Evolutionary conservation across 2,329 filamentous ascomycete species (phyloP), one percentile per base, ranked within the genome.

Genomic region (Plectosphaerella cucumerina): DNA sequence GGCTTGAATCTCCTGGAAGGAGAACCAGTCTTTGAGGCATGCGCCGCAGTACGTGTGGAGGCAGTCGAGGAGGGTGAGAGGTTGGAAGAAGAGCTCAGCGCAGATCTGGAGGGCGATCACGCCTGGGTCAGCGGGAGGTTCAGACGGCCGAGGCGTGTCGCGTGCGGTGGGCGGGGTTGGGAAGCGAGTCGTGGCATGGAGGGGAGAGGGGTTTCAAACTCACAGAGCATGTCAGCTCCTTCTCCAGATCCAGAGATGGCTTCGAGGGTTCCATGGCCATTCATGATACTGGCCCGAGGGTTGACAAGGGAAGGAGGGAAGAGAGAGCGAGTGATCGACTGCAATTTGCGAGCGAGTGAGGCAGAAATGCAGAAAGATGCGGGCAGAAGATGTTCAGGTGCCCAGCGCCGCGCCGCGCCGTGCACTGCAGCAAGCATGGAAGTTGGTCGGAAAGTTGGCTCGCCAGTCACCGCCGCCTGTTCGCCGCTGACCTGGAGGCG

Each of bases 21-120:
- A 75, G 66, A 97, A 99, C 94, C 94, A 99, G 74, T 96, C 90
- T 69, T 96, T 96, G 53, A 97, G 70, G 65, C 94, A 99, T 37
- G 89, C 88, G 57, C 92, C 94, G 74, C 94, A 99, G 70, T 95
- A 99, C 44, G 93, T 97, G 71, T 96, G 91, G 43, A 96, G 82
- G 66, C 91, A 96, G 74, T 96, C 90, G 68, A 96, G 88, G 47
- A 96, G 84, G 23, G 91, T 96, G 57, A 96, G 80, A 33, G 92
- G 91, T 68, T 95, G 89, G 71, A 90, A 95, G 56, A 96, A 84
- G 58, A 96, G 82, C 69, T 97, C 94, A 60, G 93, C 96, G 76
- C 94, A 99, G 63, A 99, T 99, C 92, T 97, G 44, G 33, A 42
- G n/a, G 49, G 34, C 20, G 22, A 48, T 31, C 26, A 20, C 39